Evolutionary conservation across 257 asterid species (phyloP).

Genomic region (Nicotiana knightiana): DNA sequence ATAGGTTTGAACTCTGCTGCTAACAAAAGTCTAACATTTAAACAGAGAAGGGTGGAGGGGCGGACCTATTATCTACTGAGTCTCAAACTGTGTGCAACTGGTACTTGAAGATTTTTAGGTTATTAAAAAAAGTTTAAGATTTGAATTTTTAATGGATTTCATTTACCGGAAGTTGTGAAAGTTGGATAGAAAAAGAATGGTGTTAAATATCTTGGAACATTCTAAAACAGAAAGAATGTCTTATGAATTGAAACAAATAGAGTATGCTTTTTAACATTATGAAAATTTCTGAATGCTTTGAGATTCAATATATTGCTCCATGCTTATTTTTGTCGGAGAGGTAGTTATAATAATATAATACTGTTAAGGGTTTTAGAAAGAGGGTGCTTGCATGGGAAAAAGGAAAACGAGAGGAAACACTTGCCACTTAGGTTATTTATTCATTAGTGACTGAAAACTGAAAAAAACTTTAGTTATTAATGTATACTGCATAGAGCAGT

Average conservation of each 20-base stretch:
- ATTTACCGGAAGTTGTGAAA: neutral
- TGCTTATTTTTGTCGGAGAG: neutral
- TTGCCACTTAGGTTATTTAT: neutral
- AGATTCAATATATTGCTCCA: neutral
- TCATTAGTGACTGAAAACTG: neutral
- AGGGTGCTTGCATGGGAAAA: neutral
- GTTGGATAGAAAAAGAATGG: neutral
- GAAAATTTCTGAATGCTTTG: neutral
- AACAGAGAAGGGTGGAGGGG: no score
- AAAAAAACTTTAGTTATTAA: neutral
- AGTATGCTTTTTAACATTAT: neutral
- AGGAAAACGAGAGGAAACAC: neutral
- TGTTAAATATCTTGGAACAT: neutral
- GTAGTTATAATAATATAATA: neutral
- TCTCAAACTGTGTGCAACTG: no score
- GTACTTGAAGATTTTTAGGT: no score
- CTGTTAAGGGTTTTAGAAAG: neutral
- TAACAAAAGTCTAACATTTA: no score
- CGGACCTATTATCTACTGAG: no score
- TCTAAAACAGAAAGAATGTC: neutral
- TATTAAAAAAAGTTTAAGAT: no score
- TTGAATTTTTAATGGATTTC: no score
- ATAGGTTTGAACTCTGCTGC: no score
- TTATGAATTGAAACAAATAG: neutral
- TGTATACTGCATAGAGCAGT: neutral